Evolutionary conservation across 2,329 filamentous ascomycete species (phyloP).

Genomic region (Fusarium aywerte): DNA sequence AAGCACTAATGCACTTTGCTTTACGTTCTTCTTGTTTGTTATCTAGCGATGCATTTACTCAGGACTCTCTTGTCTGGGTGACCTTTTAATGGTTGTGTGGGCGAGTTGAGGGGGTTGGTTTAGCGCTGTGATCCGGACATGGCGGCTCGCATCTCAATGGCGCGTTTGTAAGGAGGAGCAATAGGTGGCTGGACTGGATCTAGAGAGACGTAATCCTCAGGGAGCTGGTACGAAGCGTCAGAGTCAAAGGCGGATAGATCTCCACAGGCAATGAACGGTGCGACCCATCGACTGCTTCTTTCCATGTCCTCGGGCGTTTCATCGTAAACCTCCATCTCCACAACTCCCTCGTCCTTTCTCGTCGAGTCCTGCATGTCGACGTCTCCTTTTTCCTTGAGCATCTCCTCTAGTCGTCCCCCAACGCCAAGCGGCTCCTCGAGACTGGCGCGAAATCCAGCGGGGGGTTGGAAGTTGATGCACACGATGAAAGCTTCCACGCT

Average conservation of each 20-base stretch:
- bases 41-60: slow-evolving; percentile 37
- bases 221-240: slow-evolving; percentile 91
- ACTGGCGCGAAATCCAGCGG: slow-evolving; percentile 78
- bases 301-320: slow-evolving; percentile 44
- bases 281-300: slow-evolving; percentile 78
- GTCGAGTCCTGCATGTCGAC: slow-evolving; percentile 59
- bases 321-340: slow-evolving; percentile 65
- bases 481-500: slow-evolving; percentile 98
- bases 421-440: slow-evolving; percentile 79
- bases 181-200: slow-evolving; percentile 96
- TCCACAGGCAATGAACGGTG: slow-evolving; percentile 96
- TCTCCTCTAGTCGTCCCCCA: slow-evolving; percentile 63
- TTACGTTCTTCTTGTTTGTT: slow-evolving; percentile 27
- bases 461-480: slow-evolving; percentile 87
- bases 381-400: slow-evolving; percentile 57
- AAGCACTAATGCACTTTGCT: slow-evolving; percentile 40
- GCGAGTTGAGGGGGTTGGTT: slow-evolving; percentile 24
- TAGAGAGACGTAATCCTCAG: slow-evolving; percentile 84
- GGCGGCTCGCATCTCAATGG: slow-evolving; percentile 74
- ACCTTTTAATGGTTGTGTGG: slow-evolving; percentile 12
- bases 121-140: slow-evolving; percentile 49
- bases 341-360: slow-evolving; percentile 49
- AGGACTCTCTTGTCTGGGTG: slow-evolving; percentile 14
- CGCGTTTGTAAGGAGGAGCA: slow-evolving; percentile 92
- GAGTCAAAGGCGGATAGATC: slow-evolving; percentile 95